Evolutionary conservation across 495 filamentous ascomycete species (phyloP).

Genomic region (Talaromyces stipitatus): DNA sequence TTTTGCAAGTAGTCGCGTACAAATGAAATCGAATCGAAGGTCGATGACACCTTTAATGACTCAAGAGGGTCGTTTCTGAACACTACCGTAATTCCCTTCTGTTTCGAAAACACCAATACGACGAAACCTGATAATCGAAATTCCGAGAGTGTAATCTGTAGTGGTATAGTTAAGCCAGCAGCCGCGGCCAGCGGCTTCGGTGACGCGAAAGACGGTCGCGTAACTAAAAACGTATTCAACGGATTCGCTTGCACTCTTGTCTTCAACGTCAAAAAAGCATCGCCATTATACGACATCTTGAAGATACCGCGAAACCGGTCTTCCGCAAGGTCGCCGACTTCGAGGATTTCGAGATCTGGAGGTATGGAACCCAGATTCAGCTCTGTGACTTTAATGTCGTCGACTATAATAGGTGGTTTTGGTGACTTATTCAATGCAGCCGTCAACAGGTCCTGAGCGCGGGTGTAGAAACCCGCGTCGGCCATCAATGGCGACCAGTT

Average conservation of each 20-base stretch:
- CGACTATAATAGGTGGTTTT: conserved; percentile 97
- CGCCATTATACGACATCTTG: conserved; percentile 95
- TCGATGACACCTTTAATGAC: conserved; percentile 95
- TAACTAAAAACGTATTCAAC: conserved; percentile 87
- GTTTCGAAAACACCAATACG: conserved; percentile 91
- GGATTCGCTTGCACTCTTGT: conserved; percentile 97
- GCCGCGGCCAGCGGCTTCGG: conserved; percentile 88
- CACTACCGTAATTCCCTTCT: conserved; percentile 92
- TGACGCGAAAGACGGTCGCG: conserved; percentile 85
- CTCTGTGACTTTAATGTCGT: conserved; percentile 97
- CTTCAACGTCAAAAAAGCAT: conserved; percentile 88
- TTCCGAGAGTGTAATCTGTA: conserved; percentile 93
- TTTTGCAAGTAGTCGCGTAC: conserved; percentile 95
- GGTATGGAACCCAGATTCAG: conserved; percentile 90
- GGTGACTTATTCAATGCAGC: conserved; percentile 95
- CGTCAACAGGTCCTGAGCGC: conserved; percentile 89
- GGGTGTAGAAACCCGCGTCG: conserved; percentile 79
- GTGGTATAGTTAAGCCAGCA: conserved; percentile 84
- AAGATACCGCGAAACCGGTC: conserved; percentile 97
- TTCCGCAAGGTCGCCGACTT: conserved; percentile 94
- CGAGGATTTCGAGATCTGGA: conserved; percentile 89
- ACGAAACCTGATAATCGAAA: conserved; percentile 97
- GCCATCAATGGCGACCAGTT: conserved; percentile 99
- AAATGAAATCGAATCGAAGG: conserved; percentile 97
- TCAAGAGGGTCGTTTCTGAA: conserved; percentile 98